Conservation (phyloP, 306 rosid species). For the Senna siamea region DNA sequence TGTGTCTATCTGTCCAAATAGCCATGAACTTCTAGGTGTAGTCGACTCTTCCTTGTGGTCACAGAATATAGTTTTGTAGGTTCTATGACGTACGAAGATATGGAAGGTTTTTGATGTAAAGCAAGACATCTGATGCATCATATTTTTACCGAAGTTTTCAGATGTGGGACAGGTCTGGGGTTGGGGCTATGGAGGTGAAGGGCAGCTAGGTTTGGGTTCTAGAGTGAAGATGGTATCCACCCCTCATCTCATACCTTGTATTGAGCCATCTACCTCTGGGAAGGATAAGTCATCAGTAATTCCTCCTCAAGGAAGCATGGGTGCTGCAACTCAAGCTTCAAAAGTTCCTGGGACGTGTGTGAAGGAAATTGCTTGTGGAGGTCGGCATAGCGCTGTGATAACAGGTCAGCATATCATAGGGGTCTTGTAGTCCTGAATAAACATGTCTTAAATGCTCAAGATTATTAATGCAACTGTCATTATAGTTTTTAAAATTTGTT, state of each 20-base stretch:
- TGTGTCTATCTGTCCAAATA: conserved; percentile 32
- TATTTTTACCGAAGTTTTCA: conserved; percentile 86
- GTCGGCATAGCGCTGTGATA: conserved; percentile 83
- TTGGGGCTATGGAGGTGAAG: conserved; percentile 99
- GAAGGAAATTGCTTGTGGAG: conserved; percentile 87
- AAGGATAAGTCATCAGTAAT: conserved; percentile 57
- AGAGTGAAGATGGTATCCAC: conserved; percentile 85
- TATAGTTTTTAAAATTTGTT: conserved; percentile 7
- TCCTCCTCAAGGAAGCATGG: conserved; percentile 46
- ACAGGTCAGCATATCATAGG: conserved; percentile 60
- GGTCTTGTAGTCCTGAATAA: conserved; percentile 12
- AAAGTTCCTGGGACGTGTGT: conserved; percentile 69
- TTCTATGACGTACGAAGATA: conserved; percentile 76
- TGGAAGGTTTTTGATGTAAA: conserved; percentile 87
- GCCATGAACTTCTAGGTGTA: conserved; percentile 47
- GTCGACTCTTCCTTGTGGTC: conserved; percentile 65
- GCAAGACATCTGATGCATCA: conserved; percentile 83
- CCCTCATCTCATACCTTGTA: conserved; percentile 80
- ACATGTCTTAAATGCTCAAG: neutral
- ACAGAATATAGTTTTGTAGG: conserved; percentile 86
- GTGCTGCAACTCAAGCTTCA: conserved; percentile 49
- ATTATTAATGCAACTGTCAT: neutral
- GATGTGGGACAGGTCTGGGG: conserved; percentile 99
- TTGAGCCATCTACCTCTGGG: conserved; percentile 59
- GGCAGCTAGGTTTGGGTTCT: conserved; percentile 96